Percentiles rank a stretch among this genome's conserved stretches.
Evolutionary conservation across 495 filamentous ascomycete species (phyloP).

Genomic region (Trichoderma asperelloides): DNA sequence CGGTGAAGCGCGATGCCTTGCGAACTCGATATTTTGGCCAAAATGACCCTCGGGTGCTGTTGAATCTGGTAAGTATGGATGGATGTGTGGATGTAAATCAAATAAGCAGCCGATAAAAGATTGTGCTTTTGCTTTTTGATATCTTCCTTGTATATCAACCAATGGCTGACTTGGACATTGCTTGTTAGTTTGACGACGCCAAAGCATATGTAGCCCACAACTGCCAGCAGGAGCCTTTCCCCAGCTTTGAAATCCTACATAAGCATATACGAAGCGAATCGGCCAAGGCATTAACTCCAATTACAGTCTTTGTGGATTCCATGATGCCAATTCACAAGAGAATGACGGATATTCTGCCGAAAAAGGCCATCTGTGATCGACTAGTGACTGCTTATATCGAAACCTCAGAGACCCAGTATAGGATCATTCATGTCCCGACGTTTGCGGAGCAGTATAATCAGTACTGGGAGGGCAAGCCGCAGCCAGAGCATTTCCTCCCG

Average conservation of each 20-base stretch:
- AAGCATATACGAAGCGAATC: conserved; percentile 25
- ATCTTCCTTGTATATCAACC: background rate
- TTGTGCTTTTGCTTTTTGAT: background rate
- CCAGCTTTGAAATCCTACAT: conserved; percentile 23
- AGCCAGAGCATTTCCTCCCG: conserved; percentile 34
- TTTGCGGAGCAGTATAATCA: conserved; percentile 38
- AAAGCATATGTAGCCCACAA: conserved; percentile 25
- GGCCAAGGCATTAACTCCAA: conserved; percentile 23
- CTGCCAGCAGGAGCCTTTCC: conserved; percentile 20
- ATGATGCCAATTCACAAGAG: conserved; percentile 32
- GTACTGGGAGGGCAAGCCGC: conserved; percentile 28
- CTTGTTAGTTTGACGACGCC: conserved; percentile 30
- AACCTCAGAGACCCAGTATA: conserved; percentile 38
- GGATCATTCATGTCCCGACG: conserved; percentile 37
- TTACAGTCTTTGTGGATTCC: conserved; percentile 30
- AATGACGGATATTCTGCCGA: conserved; percentile 31
- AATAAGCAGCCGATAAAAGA: background rate
- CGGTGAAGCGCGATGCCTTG: conserved; percentile 21
- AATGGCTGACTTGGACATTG: conserved; percentile 9
- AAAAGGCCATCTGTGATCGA: conserved; percentile 24
- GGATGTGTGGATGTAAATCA: too few species aligned
- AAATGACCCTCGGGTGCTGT: conserved; percentile 22
- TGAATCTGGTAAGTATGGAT: conserved; percentile 25
- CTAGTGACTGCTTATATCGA: conserved; percentile 34
- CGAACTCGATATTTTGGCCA: conserved; percentile 27